phyloP scores from a whole-genome alignment of 805 yeast species.

The Metschnikowia dekortorum region DNA sequence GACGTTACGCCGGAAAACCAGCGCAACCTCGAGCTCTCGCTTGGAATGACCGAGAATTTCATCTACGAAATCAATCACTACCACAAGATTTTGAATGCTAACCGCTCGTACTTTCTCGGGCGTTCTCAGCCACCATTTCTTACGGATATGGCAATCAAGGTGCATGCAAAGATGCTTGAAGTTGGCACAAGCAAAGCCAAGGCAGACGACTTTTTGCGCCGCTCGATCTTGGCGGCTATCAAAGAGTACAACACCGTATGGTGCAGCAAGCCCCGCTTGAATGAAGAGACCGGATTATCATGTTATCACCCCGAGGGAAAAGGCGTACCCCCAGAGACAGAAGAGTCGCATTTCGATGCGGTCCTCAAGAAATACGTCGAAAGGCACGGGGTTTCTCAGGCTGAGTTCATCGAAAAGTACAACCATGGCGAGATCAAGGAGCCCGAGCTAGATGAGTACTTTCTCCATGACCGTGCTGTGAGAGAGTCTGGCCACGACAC shows the following conservation, averaged over 20 bases:
- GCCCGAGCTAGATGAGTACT: slow-evolving; percentile 83
- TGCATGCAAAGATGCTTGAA: slow-evolving; percentile 55
- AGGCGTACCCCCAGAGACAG: slow-evolving; percentile 98
- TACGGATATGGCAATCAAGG: slow-evolving; percentile 82
- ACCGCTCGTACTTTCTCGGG: slow-evolving; percentile 83
- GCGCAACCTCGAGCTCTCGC: slow-evolving; percentile 62
- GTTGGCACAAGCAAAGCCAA: slow-evolving; percentile 29
- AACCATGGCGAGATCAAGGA: slow-evolving; percentile 62
- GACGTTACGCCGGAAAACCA: slow-evolving; percentile 37
- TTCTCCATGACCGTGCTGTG: slow-evolving; percentile 89
- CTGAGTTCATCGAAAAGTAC: slow-evolving; percentile 60
- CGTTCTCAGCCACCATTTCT: slow-evolving; percentile 96
- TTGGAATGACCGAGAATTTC: slow-evolving; percentile 89
- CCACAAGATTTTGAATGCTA: slow-evolving; percentile 91
- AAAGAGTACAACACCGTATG: slow-evolving; percentile 82
- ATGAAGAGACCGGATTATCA: slow-evolving; percentile 70
- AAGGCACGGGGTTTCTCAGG: slow-evolving; percentile 54
- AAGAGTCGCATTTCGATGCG: slow-evolving; percentile 77
- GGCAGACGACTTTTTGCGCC: slow-evolving; percentile 48
- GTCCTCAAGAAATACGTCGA: slow-evolving; percentile 64
- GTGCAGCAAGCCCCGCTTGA: slow-evolving; percentile 71
- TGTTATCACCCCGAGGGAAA: slow-evolving; percentile 85
- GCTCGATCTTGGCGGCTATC: slow-evolving; percentile 74
- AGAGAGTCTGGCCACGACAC: slow-evolving; percentile 98
- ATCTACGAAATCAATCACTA: slow-evolving; percentile 85